These are phyloP conservation scores for Podospora pseudocomata DNA, from an alignment of 495 filamentous ascomycete genomes.

Conservation along the genomic window DNA sequence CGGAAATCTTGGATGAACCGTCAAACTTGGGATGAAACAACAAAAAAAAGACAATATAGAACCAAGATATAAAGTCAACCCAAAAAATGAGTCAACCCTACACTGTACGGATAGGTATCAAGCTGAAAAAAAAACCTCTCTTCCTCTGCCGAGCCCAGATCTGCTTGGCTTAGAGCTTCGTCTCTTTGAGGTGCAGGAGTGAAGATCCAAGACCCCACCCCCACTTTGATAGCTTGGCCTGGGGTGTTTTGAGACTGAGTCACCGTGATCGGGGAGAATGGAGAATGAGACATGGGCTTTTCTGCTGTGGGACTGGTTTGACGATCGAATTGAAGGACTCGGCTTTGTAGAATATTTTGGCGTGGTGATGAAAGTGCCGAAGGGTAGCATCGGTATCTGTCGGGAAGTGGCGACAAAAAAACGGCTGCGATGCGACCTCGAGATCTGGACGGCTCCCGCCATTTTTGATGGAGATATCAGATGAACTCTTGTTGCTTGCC, in stretches of 20 bases:
- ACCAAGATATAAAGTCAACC: neutral
- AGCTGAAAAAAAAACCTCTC: neutral
- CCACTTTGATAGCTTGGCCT: neutral
- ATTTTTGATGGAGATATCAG: neutral
- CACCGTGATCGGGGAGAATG: neutral
- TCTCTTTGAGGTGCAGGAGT: neutral
- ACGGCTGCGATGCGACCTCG: neutral
- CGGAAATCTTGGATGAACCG: neutral
- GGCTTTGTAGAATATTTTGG: neutral
- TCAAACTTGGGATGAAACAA: neutral
- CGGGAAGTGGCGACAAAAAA: neutral
- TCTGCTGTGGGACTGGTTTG: neutral
- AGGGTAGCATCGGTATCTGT: neutral
- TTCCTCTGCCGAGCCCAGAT: neutral
- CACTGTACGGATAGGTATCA: no score
- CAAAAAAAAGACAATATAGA: neutral
- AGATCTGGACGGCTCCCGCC: neutral
- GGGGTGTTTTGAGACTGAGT: neutral
- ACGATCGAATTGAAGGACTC: neutral
- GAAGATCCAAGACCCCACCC: neutral
- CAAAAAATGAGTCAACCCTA: neutral
- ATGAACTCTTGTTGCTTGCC: no score
- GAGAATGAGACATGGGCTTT: neutral
- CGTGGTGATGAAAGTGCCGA: neutral
- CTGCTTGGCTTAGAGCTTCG: neutral